Conservation (phyloP, 2,329 filamentous ascomycete genomes). For the Xylaria sp. region DNA sequence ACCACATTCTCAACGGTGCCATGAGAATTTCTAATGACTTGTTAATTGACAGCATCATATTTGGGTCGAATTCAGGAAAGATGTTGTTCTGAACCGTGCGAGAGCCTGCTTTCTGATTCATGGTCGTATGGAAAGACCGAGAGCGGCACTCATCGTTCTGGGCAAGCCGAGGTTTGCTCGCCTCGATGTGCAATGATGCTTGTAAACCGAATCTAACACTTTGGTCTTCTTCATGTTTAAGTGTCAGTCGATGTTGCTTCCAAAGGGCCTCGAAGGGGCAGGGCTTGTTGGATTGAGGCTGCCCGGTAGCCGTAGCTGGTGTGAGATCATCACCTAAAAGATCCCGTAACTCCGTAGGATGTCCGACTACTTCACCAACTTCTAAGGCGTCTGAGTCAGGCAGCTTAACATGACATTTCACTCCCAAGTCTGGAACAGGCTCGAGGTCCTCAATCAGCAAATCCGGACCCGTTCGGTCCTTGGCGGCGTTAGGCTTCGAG, state of each 20-base stretch:
- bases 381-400: neutral
- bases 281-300: neutral
- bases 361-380: neutral
- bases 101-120: slow-evolving; percentile 40
- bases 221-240: neutral
- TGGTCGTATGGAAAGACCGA: slow-evolving; percentile 34
- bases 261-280: slow-evolving; percentile 34
- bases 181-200: neutral
- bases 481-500: neutral
- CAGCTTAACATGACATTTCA: neutral
- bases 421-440: neutral
- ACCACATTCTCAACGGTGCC: slow-evolving; percentile 28
- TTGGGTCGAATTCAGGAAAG: slow-evolving; percentile 29
- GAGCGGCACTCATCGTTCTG: slow-evolving; percentile 15
- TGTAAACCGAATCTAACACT: neutral
- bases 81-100: neutral
- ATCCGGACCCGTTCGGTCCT: neutral
- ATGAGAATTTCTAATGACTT: slow-evolving; percentile 26
- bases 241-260: neutral
- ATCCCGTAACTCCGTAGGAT: neutral
- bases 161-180: slow-evolving; percentile 10
- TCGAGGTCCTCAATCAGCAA: neutral
- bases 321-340: neutral
- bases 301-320: neutral
- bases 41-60: slow-evolving; percentile 31